Base-by-base conservation (phyloP, 1,139 yeast genomes). In the Suhomyces maxii region DNA sequence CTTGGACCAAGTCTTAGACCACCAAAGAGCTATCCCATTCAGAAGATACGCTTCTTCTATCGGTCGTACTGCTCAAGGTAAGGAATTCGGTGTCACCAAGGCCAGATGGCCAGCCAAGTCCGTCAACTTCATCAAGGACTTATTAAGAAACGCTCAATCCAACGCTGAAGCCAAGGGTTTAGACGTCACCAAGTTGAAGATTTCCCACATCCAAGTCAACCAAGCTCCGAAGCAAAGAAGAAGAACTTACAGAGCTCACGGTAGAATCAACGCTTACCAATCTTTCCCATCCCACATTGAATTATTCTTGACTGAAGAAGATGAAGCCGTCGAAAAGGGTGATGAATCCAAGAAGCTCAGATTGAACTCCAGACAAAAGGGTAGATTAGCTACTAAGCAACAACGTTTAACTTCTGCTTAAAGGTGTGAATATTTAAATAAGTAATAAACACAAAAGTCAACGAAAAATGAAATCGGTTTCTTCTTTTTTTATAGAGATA, bases 31-130 rank as follows among this genome's bases (percentile, higher is more conserved):
- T 69, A 89, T 95, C 68, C 99, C 99, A 75, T 90, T 93, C 93
- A 89, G 99, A 85, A 86, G 97, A 83, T 91, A 82, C 82, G 87
- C 87, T 83, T 83, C 86, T 64, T 89, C 97, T 67, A 90, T 89
- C 69, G 99, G 99, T 76, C 89, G 99, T 83, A 89, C 99, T 68
- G 96, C 95, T 65, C 99, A 93, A 83, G 99, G 97, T 81, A 93
- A 93, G 82, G 99, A 93, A 83, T 95, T 91, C 72, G 99, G 98
- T 80, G 97, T 90, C 74, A 90, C 97, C 84, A 91, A 89, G 83
- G 99, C 98, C 68, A 91, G 99, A 89, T 93, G 99, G 99, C 99
- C 99, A 73, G 96, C 84, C 62, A 93, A 95, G 88, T 89, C 97
- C 59, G 97, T 93, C 75, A 88, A 89, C 82, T 90, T 88, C 77